Evolutionary conservation across 2,329 filamentous ascomycete species (phyloP).

Genomic region (Colletotrichum gloeosporioides): DNA sequence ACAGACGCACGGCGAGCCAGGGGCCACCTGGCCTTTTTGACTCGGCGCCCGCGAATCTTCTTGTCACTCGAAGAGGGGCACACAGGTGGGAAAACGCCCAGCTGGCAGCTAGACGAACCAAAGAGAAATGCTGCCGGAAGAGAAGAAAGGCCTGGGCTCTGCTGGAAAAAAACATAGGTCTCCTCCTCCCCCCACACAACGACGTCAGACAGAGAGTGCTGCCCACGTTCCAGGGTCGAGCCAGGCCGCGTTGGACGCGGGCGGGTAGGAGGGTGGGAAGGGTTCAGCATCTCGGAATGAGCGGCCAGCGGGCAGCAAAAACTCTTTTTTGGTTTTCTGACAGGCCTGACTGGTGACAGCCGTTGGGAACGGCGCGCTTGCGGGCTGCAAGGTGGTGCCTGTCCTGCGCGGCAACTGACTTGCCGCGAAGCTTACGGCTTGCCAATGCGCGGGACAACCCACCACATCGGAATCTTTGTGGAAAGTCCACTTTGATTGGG

Average conservation of each 20-base stretch:
- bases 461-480: not conserved
- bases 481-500: not conserved
- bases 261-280: not conserved
- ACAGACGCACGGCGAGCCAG: not conserved
- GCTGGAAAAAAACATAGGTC: not conserved
- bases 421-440: not conserved
- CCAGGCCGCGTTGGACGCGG: not conserved
- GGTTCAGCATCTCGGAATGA: not conserved
- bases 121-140: not conserved
- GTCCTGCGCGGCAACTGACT: not conserved
- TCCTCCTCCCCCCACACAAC: not conserved
- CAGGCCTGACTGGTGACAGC: not conserved
- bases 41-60: not conserved
- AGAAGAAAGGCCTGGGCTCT: not conserved
- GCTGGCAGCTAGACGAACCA: not conserved
- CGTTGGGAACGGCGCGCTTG: not conserved
- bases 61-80: not conserved
- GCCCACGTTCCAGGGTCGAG: not conserved
- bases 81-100: not conserved
- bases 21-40: not conserved
- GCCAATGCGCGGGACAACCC: not conserved
- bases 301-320: not conserved
- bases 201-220: slow-evolving; percentile 7
- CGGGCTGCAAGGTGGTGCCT: not conserved
- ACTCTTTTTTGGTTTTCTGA: not conserved